Conservation (phyloP, 352 stramenopile species). For the Globisporangium spinosum region DNA sequence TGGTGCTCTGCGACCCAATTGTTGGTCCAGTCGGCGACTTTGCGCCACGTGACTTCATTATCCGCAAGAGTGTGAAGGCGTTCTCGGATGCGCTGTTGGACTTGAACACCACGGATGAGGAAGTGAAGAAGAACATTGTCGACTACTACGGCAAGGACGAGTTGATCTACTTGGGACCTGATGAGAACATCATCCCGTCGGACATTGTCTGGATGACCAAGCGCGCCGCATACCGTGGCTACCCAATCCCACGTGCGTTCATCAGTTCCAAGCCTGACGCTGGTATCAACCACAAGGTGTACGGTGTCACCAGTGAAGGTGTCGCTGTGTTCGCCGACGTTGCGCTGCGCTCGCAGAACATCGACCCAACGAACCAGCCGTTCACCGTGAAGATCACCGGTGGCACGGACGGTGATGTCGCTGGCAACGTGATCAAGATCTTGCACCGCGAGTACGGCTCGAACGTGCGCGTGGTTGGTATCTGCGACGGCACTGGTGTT, state of each 20-base stretch:
- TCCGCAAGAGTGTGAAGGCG: slow-evolving; percentile 97
- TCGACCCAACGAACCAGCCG: slow-evolving; percentile 65
- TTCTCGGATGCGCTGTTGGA: slow-evolving; percentile 89
- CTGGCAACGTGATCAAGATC: slow-evolving; percentile 98
- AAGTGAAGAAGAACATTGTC: slow-evolving; percentile 66
- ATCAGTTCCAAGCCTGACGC: slow-evolving; percentile 84
- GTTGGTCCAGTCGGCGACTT: slow-evolving; percentile 70
- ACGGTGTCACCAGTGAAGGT: slow-evolving; percentile 79
- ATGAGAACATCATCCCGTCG: slow-evolving; percentile 80
- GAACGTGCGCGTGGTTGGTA: slow-evolving; percentile 92
- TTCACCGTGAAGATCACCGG: slow-evolving; percentile 90
- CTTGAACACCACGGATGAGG: slow-evolving; percentile 71
- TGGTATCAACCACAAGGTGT: slow-evolving; percentile 87
- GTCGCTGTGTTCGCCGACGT: slow-evolving; percentile 83
- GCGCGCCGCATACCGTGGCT: slow-evolving; percentile 70
- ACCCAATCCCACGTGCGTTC: slow-evolving; percentile 78
- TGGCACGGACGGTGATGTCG: slow-evolving; percentile 96
- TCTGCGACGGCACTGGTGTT: slow-evolving; percentile 91
- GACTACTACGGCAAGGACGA: slow-evolving; percentile 84
- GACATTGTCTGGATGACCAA: slow-evolving; percentile 86
- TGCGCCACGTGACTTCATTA: slow-evolving; percentile 82
- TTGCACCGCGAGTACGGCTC: slow-evolving; percentile 91
- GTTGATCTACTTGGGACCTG: slow-evolving; percentile 78
- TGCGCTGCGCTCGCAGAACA: slow-evolving; percentile 68
- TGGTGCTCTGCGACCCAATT: slow-evolving; percentile 76